Base-by-base conservation (phyloP, 257 asterid species). In the Ajuga chamaepitys region DNA sequence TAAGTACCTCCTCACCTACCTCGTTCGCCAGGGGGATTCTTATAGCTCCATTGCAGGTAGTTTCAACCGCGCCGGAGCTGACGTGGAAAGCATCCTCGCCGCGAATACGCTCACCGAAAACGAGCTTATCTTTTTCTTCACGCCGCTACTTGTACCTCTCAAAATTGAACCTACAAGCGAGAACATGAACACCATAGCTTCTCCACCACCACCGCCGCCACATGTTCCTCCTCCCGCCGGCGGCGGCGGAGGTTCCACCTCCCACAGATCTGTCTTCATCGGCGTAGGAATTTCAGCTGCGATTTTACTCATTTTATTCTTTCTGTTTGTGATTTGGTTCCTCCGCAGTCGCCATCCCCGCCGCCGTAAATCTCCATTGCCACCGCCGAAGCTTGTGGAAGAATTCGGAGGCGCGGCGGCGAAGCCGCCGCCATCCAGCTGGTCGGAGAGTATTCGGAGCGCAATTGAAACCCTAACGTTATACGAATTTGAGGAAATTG, bases 231-330 rank as follows among this genome's bases (percentile, higher is more conserved):
- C 54, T 13, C 51, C 79, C 2, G 2, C 26, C 11, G 35, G 4
- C 1, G 35, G 8, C n/a, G 63, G 58, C 56, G 34, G 47, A 28
- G 61, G 61, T 11, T 62, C 59, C 1, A 41, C 62, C 48, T 77
- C 87, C 44, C 67, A 46, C 41, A 74, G 71, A 71, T 56, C 75
- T 88, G 34, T 81, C 21, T 86, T 71, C 65, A 62, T 81, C 16
- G 90, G 86, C 8, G 83, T 79, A 4, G 91, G 86, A 52, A 38
- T 80, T 40, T 87, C 84, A 24, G 77, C 63, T 48, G 85, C 74
- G 21, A 7, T 51, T 16, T 38, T 82, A 21, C 17, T 84, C 5
- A 48, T 77, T 14, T n/a, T 74, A 0, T 7, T 65, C 20, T 57
- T 64, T 10, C 46, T 58, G 38, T 55, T 73, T 16, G 10, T 63